Evolutionary conservation across 2,329 filamentous ascomycete species (phyloP).

Genomic region (Fusarium nelsonii): DNA sequence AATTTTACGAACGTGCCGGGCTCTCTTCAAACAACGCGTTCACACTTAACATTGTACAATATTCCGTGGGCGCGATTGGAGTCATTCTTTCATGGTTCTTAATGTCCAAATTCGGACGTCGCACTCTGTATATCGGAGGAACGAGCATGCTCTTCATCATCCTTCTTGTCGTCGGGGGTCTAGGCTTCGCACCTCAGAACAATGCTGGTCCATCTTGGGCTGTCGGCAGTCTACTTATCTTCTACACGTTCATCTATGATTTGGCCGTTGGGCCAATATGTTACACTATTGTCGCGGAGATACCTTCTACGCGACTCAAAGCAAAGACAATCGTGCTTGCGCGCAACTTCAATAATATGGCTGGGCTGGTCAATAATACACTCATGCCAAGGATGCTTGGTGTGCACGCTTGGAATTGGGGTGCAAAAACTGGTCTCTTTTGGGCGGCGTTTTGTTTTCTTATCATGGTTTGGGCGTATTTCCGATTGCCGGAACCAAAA

Average conservation of each 20-base stretch:
- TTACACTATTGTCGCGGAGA: conserved; percentile 80
- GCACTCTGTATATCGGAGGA: conserved; percentile 59
- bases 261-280: conserved; percentile 68
- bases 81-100: conserved; percentile 61
- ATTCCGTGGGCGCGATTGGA: conserved; percentile 59
- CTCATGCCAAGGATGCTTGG: conserved; percentile 60
- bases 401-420: conserved; percentile 60
- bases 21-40: conserved; percentile 53
- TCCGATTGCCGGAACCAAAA: conserved; percentile 66
- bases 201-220: conserved; percentile 58
- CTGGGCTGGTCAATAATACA: conserved; percentile 60
- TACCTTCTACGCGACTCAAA: conserved; percentile 59
- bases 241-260: conserved; percentile 59
- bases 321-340: conserved; percentile 61
- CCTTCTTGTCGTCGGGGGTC: conserved; percentile 59
- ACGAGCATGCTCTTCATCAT: conserved; percentile 61
- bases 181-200: conserved; percentile 64
- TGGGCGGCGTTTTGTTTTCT: conserved; percentile 56
- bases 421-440: conserved; percentile 62
- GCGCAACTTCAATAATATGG: conserved; percentile 62
- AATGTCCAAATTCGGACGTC: conserved; percentile 58
- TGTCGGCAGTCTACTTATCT: conserved; percentile 59
- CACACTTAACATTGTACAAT: conserved; percentile 57
- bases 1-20: conserved; percentile 60
- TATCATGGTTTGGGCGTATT: conserved; percentile 63